Evolutionary conservation across 352 stramenopile species (phyloP).

Genomic region (Globisporangium nagaii): DNA sequence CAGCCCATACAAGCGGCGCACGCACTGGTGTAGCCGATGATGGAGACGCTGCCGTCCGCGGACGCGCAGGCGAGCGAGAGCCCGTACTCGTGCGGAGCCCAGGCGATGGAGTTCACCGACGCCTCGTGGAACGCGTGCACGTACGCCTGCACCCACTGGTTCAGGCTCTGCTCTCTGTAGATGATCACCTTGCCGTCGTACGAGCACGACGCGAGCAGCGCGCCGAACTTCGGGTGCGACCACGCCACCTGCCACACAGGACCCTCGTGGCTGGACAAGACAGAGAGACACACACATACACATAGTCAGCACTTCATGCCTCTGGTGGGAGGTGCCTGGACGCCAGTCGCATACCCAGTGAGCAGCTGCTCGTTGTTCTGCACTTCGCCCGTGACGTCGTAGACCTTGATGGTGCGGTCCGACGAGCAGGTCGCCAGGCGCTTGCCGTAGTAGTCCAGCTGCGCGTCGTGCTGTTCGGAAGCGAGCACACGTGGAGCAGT

Average conservation of each 20-base stretch:
- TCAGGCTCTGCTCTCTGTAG: conserved; percentile 91
- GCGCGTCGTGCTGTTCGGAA: conserved; percentile 89
- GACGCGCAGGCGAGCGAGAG: conserved; percentile 92
- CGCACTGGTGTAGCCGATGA: conserved; percentile 77
- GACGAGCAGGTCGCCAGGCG: conserved; percentile 98
- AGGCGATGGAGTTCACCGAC: conserved; percentile 94
- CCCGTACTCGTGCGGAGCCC: conserved; percentile 96
- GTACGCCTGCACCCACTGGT: conserved; percentile 94
- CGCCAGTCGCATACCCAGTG: conserved; percentile 54
- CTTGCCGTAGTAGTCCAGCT: conserved; percentile 99
- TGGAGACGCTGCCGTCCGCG: conserved; percentile 93
- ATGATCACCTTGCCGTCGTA: conserved; percentile 98
- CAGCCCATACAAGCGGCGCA: neutral
- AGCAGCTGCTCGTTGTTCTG: conserved; percentile 88
- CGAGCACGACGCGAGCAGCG: conserved; percentile 94
- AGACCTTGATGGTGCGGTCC: conserved; percentile 97
- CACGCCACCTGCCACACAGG: conserved; percentile 98
- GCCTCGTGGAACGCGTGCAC: conserved; percentile 84
- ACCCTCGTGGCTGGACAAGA: conserved; percentile 88
- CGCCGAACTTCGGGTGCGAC: conserved; percentile 97
- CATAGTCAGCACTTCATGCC: neutral
- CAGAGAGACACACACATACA: neutral
- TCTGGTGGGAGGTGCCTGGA: too few species aligned
- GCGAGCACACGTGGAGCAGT: neutral
- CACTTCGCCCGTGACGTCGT: conserved; percentile 91